Evolutionary conservation across 106 monocot genomes (phyloP), one percentile per base, ranked within the genome.

Genomic region (Ottelia alismoides): DNA sequence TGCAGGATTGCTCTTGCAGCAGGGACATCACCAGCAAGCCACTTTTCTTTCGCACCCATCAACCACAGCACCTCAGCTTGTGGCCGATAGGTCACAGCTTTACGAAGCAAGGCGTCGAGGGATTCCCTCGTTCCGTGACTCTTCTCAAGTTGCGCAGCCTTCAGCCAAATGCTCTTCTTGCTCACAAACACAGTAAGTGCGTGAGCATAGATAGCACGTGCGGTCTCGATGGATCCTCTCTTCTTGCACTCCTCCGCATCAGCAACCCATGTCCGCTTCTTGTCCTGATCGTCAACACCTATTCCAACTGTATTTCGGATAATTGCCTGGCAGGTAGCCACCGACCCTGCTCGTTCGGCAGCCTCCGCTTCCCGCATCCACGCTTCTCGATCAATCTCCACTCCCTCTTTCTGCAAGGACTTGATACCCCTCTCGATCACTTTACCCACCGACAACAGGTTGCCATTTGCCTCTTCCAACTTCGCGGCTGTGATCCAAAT

Each of bases 401-500:
- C 48, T 16, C 76, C 72, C 62, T 89, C 88, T 63, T 73, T 82
- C 64, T 89, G 88, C 61, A 96, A 76, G 29, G 78, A 62, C 47
- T 73, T 56, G 48, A 96, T 96, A 67, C 81, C 88, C 55, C 96
- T 81, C 53, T 96, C 89, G 12, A 96, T 85, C 47, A 96, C 81
- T 76, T 85, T 96, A 20, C 49, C 74, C 47, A 96, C 96, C 11
- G 88, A 85, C 2, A 61, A 32, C 12, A 45, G 70, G 45, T 84
- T 96, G 0, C 85, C 96, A 76, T 89, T 85, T 35, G 94, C 94
- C 57, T 89, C 96, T 71, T 96, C 96, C 16, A 96, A 76, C 74
- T 96, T 96, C 22, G 96, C 96, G 55, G 96, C 96, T 27, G 88
- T 96, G 17, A 96, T 96, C 96, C 96, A 96, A 58, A 96, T 96